These are phyloP conservation scores for Pseudoscleropodium purum DNA, from an alignment of 225 moss, liverwort and hornwort species.

Conservation along the genomic window DNA sequence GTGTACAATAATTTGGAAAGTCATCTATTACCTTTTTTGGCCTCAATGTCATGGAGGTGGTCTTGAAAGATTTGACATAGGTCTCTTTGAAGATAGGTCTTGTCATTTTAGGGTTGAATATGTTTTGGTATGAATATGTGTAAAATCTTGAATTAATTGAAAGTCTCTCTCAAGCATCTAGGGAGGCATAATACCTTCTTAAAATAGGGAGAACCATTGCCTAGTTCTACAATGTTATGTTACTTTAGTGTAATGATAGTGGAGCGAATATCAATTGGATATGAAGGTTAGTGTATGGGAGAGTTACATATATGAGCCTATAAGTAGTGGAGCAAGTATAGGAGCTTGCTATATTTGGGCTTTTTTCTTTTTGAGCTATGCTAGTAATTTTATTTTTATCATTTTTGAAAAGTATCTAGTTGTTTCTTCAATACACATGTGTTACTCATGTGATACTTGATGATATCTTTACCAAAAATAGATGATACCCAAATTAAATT, in stretches of 20 bases:
- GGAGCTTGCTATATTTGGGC: accelerated
- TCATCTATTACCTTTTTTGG: too few relatives aligned
- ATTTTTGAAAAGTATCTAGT: background rate
- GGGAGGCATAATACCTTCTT: too few relatives aligned
- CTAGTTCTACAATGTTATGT: too few relatives aligned
- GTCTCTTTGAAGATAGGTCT: background rate
- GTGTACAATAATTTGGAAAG: background rate
- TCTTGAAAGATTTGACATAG: background rate
- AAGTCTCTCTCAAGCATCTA: too few relatives aligned
- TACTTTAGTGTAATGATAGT: background rate
- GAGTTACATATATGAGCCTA: too few relatives aligned
- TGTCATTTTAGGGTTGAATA: background rate
- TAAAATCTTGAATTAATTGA: background rate
- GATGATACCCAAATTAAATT: too few relatives aligned
- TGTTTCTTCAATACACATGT: background rate
- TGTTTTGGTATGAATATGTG: background rate
- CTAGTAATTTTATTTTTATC: background rate
- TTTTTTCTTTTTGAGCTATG: accelerated
- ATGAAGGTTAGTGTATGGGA: background rate
- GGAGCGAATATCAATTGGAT: accelerated
- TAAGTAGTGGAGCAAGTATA: accelerated
- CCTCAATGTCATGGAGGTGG: background rate
- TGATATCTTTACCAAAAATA: background rate
- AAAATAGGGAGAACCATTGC: too few relatives aligned
- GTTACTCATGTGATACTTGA: too few relatives aligned